These are phyloP conservation scores for Polytolypa hystricis DNA, from an alignment of 2,329 filamentous ascomycete genomes.

Conservation along the genomic window DNA sequence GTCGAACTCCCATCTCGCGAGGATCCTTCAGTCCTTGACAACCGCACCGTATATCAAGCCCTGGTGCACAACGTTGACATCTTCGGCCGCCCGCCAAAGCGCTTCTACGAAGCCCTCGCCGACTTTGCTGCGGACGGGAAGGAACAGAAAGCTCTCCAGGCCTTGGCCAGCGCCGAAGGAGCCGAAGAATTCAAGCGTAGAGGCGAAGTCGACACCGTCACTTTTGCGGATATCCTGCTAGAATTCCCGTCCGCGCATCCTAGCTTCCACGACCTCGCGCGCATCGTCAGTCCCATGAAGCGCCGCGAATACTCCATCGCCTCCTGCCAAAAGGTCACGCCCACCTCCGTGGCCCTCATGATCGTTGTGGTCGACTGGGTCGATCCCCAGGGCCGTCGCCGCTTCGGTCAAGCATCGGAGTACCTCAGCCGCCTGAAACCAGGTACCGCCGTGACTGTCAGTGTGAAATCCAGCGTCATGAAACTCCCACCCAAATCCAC, in stretches of 20 bases:
- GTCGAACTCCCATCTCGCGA: slow-evolving; percentile 89
- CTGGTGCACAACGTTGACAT: slow-evolving; percentile 90
- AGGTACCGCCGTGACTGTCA: slow-evolving; percentile 77
- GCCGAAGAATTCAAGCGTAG: slow-evolving; percentile 86
- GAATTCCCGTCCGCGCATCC: slow-evolving; percentile 87
- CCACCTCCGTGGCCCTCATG: slow-evolving; percentile 81
- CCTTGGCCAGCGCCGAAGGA: slow-evolving; percentile 66
- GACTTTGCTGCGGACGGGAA: slow-evolving; percentile 73
- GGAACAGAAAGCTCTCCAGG: slow-evolving; percentile 69
- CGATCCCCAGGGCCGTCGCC: slow-evolving; percentile 73
- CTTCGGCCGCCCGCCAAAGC: slow-evolving; percentile 91
- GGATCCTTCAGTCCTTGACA: slow-evolving; percentile 61
- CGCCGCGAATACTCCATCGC: slow-evolving; percentile 98
- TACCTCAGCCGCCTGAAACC: slow-evolving; percentile 69
- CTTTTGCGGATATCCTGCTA: slow-evolving; percentile 78
- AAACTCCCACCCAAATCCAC: slow-evolving; percentile 84
- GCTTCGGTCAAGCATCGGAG: slow-evolving; percentile 84
- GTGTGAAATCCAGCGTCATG: slow-evolving; percentile 97
- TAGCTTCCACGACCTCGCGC: slow-evolving; percentile 74
- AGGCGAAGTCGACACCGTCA: slow-evolving; percentile 80
- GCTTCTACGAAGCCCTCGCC: slow-evolving; percentile 88
- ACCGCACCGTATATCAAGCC: slow-evolving; percentile 85
- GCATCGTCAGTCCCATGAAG: slow-evolving; percentile 84
- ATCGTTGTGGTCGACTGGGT: slow-evolving; percentile 97
- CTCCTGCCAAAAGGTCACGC: slow-evolving; percentile 88